A percentile compares a stretch with the other conserved stretches of the same genome.
phyloP scores from a whole-genome alignment of 2,329 filamentous ascomycete species.

The Aspergillus phoenicis region DNA sequence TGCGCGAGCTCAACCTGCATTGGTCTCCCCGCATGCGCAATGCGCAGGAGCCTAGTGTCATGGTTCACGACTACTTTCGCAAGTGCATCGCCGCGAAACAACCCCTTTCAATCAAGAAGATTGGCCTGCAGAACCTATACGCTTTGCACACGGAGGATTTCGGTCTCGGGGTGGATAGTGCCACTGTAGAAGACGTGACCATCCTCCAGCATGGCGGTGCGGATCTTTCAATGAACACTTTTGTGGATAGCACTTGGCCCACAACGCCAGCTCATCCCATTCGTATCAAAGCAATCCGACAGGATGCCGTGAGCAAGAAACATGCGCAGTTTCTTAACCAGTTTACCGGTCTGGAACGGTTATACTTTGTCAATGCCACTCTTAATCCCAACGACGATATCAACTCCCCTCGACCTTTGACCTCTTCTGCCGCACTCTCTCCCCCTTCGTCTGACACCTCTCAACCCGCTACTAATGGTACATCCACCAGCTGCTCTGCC shows the following conservation, averaged over 20 bases:
- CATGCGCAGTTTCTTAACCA: constrained; percentile 47
- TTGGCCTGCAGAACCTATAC: constrained; percentile 62
- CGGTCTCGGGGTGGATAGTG: constrained; percentile 46
- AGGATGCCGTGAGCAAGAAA: constrained; percentile 53
- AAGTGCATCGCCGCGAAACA: constrained; percentile 54
- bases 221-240: constrained; percentile 48
- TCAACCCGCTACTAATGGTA: constrained; percentile 19
- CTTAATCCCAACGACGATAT: constrained; percentile 32
- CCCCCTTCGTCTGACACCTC: constrained; percentile 28
- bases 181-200: constrained; percentile 51
- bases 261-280: constrained; percentile 32
- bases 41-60: constrained; percentile 59
- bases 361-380: constrained; percentile 55
- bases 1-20: constrained; percentile 59
- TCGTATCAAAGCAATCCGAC: constrained; percentile 51
- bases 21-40: constrained; percentile 65
- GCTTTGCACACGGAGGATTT: constrained; percentile 55
- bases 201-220: constrained; percentile 57
- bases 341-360: constrained; percentile 50
- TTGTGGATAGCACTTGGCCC: constrained; percentile 60
- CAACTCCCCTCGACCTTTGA: constrained; percentile 34
- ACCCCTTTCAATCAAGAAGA: constrained; percentile 51
- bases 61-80: constrained; percentile 58
- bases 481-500: constrained; percentile 27
- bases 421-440: constrained; percentile 29